These are phyloP conservation scores for Datisca glomerata DNA, from an alignment of 306 rosid genomes.

Conservation along the genomic window DNA sequence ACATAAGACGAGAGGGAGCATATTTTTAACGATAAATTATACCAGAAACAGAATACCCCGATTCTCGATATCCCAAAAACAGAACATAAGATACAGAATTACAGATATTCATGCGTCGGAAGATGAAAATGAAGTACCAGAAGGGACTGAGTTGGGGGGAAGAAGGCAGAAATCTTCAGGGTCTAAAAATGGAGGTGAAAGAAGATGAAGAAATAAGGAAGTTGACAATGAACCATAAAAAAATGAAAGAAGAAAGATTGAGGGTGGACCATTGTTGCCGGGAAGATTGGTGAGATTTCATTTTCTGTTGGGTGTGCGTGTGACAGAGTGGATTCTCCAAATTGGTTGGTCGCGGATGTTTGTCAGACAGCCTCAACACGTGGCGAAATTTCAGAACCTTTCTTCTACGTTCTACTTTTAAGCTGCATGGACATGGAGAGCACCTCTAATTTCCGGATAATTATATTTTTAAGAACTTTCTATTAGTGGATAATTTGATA, in stretches of 20 bases:
- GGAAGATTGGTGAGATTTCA: slow-evolving; percentile 4
- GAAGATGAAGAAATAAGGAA: background rate
- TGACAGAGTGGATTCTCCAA: slow-evolving; percentile 7
- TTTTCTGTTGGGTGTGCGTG: background rate
- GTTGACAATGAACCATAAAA: background rate
- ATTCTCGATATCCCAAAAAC: too few relatives aligned
- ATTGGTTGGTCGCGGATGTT: slow-evolving; percentile 2
- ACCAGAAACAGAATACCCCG: too few relatives aligned
- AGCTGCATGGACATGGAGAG: too few relatives aligned
- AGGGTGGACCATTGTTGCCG: slow-evolving; percentile 15
- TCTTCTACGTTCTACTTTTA: too few relatives aligned
- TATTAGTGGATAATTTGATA: too few relatives aligned
- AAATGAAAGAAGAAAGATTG: background rate
- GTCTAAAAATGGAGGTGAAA: background rate
- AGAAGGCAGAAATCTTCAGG: background rate
- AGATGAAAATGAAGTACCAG: background rate
- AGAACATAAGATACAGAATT: too few relatives aligned
- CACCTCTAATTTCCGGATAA: too few relatives aligned
- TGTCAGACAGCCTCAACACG: slow-evolving; percentile 4
- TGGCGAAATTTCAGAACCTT: too few relatives aligned
- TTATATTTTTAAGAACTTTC: too few relatives aligned
- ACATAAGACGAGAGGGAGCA: too few relatives aligned
- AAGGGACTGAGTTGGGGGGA: background rate
- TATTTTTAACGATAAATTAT: too few relatives aligned
- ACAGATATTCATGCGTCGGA: too few relatives aligned